phyloP scores from a whole-genome alignment of 192 early-diverging fungal genomes.

The Anaeromyces robustus region DNA sequence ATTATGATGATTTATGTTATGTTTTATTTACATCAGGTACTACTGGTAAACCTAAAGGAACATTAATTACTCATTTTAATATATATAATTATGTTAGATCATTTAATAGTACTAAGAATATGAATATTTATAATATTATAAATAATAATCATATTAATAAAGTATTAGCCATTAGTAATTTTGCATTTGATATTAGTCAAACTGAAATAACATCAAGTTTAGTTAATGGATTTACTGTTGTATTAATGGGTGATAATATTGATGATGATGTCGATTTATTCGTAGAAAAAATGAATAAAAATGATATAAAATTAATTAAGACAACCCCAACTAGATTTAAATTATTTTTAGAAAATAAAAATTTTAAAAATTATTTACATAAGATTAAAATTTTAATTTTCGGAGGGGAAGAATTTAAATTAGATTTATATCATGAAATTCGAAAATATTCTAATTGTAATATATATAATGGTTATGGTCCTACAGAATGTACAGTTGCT shows the following conservation, averaged over 20 bases:
- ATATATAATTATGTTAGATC: constrained; percentile 3
- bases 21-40: constrained; percentile 9
- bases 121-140: neutral
- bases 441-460: neutral
- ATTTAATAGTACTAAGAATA: neutral
- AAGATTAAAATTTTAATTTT: neutral
- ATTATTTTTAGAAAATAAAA: neutral
- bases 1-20: constrained; percentile 1
- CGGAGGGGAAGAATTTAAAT: neutral
- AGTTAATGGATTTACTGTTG: neutral
- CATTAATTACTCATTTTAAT: constrained; percentile 9
- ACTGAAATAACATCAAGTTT: neutral
- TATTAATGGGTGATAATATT: neutral
- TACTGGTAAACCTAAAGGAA: constrained; percentile 15
- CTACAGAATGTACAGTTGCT: constrained; percentile 13
- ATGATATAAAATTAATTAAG: neutral
- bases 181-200: neutral
- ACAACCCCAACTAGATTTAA: neutral
- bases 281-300: neutral
- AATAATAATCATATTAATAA: neutral
- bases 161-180: neutral
- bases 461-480: constrained; percentile 15
- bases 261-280: neutral
- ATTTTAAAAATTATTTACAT: neutral
- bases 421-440: neutral